Percentiles rank a stretch among this genome's conserved stretches.
phyloP scores from a whole-genome alignment of 2,329 filamentous ascomycete species.

The Aspergillus caelatus region DNA sequence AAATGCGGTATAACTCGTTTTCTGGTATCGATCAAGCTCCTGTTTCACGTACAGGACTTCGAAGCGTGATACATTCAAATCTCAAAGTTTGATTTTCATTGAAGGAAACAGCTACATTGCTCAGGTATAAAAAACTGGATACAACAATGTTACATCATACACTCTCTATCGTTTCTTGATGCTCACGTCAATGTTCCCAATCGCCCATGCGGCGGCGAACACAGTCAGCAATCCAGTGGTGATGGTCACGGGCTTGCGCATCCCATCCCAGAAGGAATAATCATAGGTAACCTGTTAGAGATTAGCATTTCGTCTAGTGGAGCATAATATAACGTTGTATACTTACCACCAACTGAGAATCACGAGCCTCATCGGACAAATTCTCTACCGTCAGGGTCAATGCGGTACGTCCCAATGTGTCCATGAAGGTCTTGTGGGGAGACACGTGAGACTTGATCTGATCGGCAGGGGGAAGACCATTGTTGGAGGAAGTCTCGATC shows the following conservation, averaged over 20 bases:
- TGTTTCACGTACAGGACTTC: neutral
- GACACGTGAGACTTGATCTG: constrained; percentile 59
- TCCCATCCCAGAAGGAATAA: constrained; percentile 70
- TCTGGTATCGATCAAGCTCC: too few species aligned
- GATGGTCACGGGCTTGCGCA: constrained; percentile 85
- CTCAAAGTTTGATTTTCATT: neutral
- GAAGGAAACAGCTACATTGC: constrained; percentile 6
- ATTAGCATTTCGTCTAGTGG: neutral
- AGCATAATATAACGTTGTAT: neutral
- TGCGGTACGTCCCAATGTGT: constrained; percentile 84
- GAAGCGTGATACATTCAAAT: neutral
- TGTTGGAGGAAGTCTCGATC: constrained; percentile 67
- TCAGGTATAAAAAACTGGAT: constrained; percentile 17
- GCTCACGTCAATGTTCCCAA: constrained; percentile 79
- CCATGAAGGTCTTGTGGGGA: constrained; percentile 86
- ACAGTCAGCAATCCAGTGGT: constrained; percentile 73
- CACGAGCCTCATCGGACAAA: constrained; percentile 85
- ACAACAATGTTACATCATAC: constrained; percentile 21
- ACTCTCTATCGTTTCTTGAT: constrained; percentile 61
- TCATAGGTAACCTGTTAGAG: constrained; percentile 71
- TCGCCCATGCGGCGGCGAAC: constrained; percentile 72
- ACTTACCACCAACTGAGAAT: constrained; percentile 72
- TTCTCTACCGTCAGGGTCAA: constrained; percentile 81
- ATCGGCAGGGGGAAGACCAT: constrained; percentile 66
- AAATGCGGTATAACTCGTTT: neutral